Conservation (phyloP, 352 stramenopile genomes). For the Globisporangium recalcitrans region DNA sequence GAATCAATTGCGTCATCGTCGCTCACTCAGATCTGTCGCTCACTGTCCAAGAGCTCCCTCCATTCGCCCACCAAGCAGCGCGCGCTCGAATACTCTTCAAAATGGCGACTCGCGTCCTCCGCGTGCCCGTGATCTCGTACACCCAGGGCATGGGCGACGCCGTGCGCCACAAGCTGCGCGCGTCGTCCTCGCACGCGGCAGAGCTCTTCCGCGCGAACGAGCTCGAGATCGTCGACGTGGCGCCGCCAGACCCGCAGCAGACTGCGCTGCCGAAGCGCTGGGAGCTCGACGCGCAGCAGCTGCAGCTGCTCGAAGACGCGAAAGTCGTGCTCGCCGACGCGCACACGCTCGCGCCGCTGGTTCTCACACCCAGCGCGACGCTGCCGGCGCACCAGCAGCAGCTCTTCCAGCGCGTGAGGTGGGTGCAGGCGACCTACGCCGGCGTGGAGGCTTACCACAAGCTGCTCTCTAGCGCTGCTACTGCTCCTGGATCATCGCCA, state of each 20-base stretch:
- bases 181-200: conserved; percentile 22
- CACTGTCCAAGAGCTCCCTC: background rate
- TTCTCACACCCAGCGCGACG: conserved; percentile 24
- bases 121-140: conserved; percentile 50
- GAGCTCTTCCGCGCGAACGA: conserved; percentile 33
- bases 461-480: conserved; percentile 11
- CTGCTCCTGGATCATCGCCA: background rate
- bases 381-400: conserved; percentile 23
- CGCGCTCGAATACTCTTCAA: background rate
- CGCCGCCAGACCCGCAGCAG: conserved; percentile 16
- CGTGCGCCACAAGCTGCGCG: conserved; percentile 30
- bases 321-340: conserved; percentile 48
- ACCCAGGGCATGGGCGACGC: conserved; percentile 38
- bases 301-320: conserved; percentile 33
- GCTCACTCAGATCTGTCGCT: background rate
- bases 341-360: conserved; percentile 32
- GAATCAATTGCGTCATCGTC: too few relatives aligned
- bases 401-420: conserved; percentile 38
- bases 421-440: conserved; percentile 62
- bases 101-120: conserved; percentile 20
- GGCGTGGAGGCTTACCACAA: conserved; percentile 51
- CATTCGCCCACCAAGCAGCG: background rate
- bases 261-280: conserved; percentile 18
- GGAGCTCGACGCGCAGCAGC: conserved; percentile 29
- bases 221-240: conserved; percentile 45